Evolutionary conservation across 2,329 filamentous ascomycete species (phyloP).

Genomic region (Sclerotinia minor): DNA sequence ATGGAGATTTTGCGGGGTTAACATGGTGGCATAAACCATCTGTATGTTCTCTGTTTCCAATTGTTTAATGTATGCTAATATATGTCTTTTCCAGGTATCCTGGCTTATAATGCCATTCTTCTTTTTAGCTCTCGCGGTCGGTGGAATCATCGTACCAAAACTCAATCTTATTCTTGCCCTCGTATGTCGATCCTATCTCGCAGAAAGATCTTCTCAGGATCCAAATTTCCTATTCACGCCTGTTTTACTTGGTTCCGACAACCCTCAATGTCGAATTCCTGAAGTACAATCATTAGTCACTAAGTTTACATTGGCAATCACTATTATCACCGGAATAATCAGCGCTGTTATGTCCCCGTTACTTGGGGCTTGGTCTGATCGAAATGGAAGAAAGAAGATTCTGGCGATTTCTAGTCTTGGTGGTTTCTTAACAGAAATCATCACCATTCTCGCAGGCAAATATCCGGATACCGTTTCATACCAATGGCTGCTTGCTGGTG

Average conservation of each 20-base stretch:
- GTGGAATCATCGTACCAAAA: constrained; percentile 81
- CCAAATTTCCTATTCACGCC: constrained; percentile 62
- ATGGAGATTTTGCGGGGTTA: constrained; percentile 59
- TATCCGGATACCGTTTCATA: constrained; percentile 73
- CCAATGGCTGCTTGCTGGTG: constrained; percentile 75
- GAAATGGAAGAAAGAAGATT: constrained; percentile 75
- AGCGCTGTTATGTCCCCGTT: constrained; percentile 81
- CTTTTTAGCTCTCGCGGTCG: constrained; percentile 82
- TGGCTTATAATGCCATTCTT: constrained; percentile 83
- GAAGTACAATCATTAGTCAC: constrained; percentile 77
- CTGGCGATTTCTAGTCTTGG: constrained; percentile 73
- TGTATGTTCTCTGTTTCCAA: constrained; percentile 46
- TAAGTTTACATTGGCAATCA: constrained; percentile 75
- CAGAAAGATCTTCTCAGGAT: constrained; percentile 60
- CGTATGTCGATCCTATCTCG: constrained; percentile 80
- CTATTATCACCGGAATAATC: constrained; percentile 71
- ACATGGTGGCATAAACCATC: constrained; percentile 65
- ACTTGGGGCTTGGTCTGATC: constrained; percentile 81
- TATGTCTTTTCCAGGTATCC: constrained; percentile 58
- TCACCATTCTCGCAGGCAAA: constrained; percentile 76
- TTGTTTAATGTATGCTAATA: constrained; percentile 35
- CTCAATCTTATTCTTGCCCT: constrained; percentile 83
- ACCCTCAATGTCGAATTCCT: constrained; percentile 76
- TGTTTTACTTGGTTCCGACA: constrained; percentile 66
- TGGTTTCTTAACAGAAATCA: constrained; percentile 70